Percentiles rank a stretch among this genome's conserved stretches.
Conservation (phyloP, 2,329 filamentous ascomycete species). For the Neoarthrinium moseri region DNA sequence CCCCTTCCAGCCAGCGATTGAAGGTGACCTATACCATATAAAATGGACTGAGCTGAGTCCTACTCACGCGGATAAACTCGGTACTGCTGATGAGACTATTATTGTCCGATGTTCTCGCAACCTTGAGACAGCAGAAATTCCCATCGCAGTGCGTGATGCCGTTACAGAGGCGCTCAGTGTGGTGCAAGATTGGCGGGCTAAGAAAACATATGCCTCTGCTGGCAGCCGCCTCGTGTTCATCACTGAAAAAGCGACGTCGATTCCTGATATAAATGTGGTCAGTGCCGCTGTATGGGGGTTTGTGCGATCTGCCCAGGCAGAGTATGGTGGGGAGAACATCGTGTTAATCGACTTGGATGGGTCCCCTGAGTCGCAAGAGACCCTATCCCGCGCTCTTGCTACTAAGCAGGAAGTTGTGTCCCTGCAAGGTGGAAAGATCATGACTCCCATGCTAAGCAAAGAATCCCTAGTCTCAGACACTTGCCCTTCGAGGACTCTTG, state of each 20-base stretch:
- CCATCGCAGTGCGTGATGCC: neutral
- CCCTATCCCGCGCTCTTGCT: neutral
- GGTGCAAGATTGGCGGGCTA: conserved; percentile 1
- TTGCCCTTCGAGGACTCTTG: neutral
- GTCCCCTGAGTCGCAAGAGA: neutral
- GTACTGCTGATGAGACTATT: neutral
- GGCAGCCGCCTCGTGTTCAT: conserved; percentile 1
- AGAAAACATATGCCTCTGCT: neutral
- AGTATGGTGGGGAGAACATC: conserved; percentile 7
- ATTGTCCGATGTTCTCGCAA: neutral
- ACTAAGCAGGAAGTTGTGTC: neutral
- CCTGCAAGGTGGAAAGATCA: conserved; percentile 2
- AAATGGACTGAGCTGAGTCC: conserved; percentile 5
- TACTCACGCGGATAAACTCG: neutral
- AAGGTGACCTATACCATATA: conserved; percentile 2
- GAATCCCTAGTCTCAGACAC: neutral
- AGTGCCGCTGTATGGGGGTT: conserved; percentile 8
- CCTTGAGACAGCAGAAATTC: neutral
- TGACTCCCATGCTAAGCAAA: conserved; percentile 5
- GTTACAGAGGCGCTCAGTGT: conserved; percentile 1
- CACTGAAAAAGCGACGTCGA: conserved; percentile 1
- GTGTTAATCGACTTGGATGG: conserved; percentile 6
- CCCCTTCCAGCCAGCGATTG: neutral
- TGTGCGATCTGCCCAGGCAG: conserved; percentile 7
- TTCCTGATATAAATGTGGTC: neutral